Evolutionary conservation across 495 filamentous ascomycete genomes (phyloP), one percentile per base, ranked within the genome.

Genomic region (Trichoderma virens): DNA sequence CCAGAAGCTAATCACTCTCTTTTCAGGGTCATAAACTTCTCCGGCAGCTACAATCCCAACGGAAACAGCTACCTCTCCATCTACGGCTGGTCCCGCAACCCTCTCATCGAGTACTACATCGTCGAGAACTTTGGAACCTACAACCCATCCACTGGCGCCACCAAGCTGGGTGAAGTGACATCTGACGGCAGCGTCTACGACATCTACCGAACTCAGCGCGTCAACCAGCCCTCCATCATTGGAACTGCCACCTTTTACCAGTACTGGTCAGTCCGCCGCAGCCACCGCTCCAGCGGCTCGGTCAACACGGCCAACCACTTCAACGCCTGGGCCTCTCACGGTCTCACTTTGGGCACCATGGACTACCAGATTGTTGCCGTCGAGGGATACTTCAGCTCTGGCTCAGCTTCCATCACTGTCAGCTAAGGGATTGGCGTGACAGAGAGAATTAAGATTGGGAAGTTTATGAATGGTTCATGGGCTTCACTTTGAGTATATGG

Each of bases 151-250:
- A 75, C 69, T 43, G 77, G 74, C 16, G 76, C 76, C 25, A 71
- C 70, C 0, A 76, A 78, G 70, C 80, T 80, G 67, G 87, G 86
- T 59, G 82, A 76, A 25, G 74, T 89, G 54, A 72, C 70, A 47
- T 78, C 71, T 47, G 88, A 90, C 73, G 88, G 87, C 62, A 72
- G 75, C 47, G 83, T 76, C 11, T 91, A 91, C 77, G 79, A 86
- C 63, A 83, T 90, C 74, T 86, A 84, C 77, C 75, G 80, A 67
- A 78, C 78, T 47, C 75, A 77, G 59, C 85, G 84, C 59, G 74
- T 75, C 70, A 85, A 90, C 75, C 78, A 85, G 74, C 83, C 83
- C 5, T 81, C 78, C 20, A 86, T 87, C 70, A 72, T 74, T 18
- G 84, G 84, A 34, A 83, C 79, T 61, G 65, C 68, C 13, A 86